Evolutionary conservation across 108 stramenopile species (phyloP), one percentile per base, ranked within the genome.

Genomic region (Nitzschia sp.): DNA sequence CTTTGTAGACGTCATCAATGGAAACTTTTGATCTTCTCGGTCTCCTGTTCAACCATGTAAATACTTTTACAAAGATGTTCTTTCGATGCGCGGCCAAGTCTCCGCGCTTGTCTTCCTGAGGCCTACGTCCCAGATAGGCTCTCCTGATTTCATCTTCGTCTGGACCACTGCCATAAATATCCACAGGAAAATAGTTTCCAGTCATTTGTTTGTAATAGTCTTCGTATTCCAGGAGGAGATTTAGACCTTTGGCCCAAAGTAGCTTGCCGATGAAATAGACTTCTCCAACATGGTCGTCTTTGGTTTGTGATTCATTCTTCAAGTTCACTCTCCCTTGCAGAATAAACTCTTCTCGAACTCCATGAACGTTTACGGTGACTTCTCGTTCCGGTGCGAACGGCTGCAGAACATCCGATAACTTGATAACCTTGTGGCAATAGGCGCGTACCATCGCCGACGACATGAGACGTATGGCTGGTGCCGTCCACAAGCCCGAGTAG

Each of bases 361-460:
- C 95, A 68, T 96, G 95, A 1, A 96, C 95, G 73, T 96, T 96
- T 54, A 53, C 66, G 2, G 85, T 76, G 4, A 66, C 45, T 71
- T 96, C 95, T 65, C 92, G 89, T 56, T 91, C 93, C 18, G 87
- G 85, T 13, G 91, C 91, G 68, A 86, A 93, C 1, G 78, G 81
- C 61, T 88, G 91, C 21, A 96, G 68, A 9, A 88, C 83, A 27
- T 79, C 88, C 0, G 80, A 82, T 0, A 96, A 79, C 65, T 94
- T 96, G 45, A 96, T 88, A n/a, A 94, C 90, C 65, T 86, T 85
- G 75, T 96, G 93, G 61, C 93, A 94, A 57, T 96, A 90, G 1
- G 92, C 95, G 59, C 93, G 73, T 18, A 90, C 79, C 92, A 96
- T 93, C 29, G 91, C 89, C 9, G 85, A 82, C 30, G 77, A 82